Base-by-base conservation (phyloP, 192 early-diverging fungal species). In the Backusella mclennaniae region DNA sequence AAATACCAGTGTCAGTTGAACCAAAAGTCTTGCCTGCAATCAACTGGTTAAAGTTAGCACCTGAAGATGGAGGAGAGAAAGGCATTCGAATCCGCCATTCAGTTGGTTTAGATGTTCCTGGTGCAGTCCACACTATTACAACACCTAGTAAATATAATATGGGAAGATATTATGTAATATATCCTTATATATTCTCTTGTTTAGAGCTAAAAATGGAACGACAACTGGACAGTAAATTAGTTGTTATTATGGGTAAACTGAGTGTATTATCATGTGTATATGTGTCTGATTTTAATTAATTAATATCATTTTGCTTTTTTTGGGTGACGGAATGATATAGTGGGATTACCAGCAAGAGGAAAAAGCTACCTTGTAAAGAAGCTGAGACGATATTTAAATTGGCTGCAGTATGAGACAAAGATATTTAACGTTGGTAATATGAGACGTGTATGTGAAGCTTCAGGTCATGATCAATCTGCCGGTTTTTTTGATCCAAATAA, bases 311-410 rank as follows among this genome's bases (percentile, higher is more conserved):
- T 9, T 71, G 67, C 79, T 33, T 75, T 23, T 73, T 35, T 73
- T 73, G 23, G 19, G 56, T 33, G 53, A 8, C n/a, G 53, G n/a
- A 35, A 29, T 35, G 15, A 14, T 49, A 41, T 80, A 92, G 93
- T 96, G 35, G 98, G 98, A 8, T 82, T 98, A 66, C 98, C 98
- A 35, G 98, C 97, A 6, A 85, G 97, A 66, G 98, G 98, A 29
- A 99, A 99, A 84, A 89, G 88, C 86, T 96, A 98, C 77, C 93
- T 99, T 75, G 95, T 95, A 83, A 98, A 98, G 76, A 99, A 99
- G 79, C 88, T 99, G 31, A 89, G 91, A 77, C 91, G 96, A 59
- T 99, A 96, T 87, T 83, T 94, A 83, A 92, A 88, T 9, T 93
- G 91, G 90, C 84, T 94, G 29, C 91, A 91, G 23, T 96, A 92